phyloP scores from a whole-genome alignment of 2,329 filamentous ascomycete species.

The Sporothrix mexicana region DNA sequence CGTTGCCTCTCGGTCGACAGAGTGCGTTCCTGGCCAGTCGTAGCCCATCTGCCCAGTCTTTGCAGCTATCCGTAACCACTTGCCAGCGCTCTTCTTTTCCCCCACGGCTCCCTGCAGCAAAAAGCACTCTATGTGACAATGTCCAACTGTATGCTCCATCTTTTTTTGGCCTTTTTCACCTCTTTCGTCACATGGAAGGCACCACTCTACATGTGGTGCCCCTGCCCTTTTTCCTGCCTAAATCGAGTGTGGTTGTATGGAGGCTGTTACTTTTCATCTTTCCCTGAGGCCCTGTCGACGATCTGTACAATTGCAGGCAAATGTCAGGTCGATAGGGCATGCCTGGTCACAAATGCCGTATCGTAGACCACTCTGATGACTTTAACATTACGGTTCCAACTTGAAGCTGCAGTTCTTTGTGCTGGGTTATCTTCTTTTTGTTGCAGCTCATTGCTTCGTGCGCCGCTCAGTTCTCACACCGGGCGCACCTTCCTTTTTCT shows the following conservation, averaged over 20 bases:
- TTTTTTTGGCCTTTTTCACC: neutral
- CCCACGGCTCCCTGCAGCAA: conserved; percentile 31
- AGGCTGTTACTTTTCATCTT: neutral
- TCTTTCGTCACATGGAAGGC: conserved; percentile 5
- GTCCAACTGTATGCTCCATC: conserved; percentile 17
- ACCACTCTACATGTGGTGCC: conserved; percentile 20
- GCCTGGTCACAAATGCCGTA: neutral
- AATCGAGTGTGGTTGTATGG: conserved; percentile 24
- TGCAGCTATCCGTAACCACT: neutral
- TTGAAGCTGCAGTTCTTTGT: neutral
- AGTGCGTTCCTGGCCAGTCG: conserved; percentile 14
- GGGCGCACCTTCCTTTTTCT: conserved; percentile 7
- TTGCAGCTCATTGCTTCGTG: neutral
- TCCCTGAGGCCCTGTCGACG: conserved; percentile 9
- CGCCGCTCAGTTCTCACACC: neutral
- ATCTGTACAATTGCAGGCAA: neutral
- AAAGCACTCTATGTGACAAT: conserved; percentile 20
- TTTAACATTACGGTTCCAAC: neutral
- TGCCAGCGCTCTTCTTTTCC: neutral
- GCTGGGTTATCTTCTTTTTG: neutral
- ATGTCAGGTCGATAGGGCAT: neutral
- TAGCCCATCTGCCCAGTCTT: neutral
- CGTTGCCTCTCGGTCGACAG: neutral
- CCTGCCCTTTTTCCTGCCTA: conserved; percentile 13
- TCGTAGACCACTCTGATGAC: neutral